Percentiles rank a stretch among this genome's conserved stretches.
Evolutionary conservation across 495 filamentous ascomycete species (phyloP).

Genomic region (Poronia punctata): DNA sequence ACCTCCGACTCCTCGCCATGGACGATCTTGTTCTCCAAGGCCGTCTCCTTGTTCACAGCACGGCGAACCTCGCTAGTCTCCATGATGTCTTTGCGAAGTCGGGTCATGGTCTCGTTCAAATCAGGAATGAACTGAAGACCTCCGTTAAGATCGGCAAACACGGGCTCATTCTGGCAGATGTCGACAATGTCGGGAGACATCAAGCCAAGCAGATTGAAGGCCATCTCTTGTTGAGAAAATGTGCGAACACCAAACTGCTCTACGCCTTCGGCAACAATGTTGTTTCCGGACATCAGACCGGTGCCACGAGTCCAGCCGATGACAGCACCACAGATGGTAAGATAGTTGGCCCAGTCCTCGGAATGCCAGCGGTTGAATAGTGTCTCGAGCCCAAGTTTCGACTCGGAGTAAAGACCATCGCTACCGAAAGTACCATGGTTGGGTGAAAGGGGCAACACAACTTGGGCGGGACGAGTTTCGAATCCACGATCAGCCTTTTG

Average conservation of each 20-base stretch:
- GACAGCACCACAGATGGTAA: slow-evolving; percentile 97
- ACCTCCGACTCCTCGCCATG: slow-evolving; percentile 88
- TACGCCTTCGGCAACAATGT: slow-evolving; percentile 92
- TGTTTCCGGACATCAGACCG: slow-evolving; percentile 96
- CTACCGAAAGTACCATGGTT: slow-evolving; percentile 99
- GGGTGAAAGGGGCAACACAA: slow-evolving; percentile 90
- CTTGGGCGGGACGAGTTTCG: slow-evolving; percentile 91
- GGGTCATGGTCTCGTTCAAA: slow-evolving; percentile 88
- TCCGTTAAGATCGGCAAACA: slow-evolving; percentile 95
- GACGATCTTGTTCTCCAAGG: slow-evolving; percentile 95
- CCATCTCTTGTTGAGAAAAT: slow-evolving; percentile 99
- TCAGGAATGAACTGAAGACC: slow-evolving; percentile 96
- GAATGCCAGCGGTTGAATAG: slow-evolving; percentile 98
- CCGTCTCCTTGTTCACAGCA: slow-evolving; percentile 90
- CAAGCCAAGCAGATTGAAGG: slow-evolving; percentile 93
- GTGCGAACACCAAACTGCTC: slow-evolving; percentile 95
- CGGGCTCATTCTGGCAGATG: slow-evolving; percentile 89
- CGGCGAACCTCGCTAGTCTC: slow-evolving; percentile 90
- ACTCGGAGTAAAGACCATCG: slow-evolving; percentile 96
- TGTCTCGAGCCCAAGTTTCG: slow-evolving; percentile 92
- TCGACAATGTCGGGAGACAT: slow-evolving; percentile 94
- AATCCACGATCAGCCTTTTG: slow-evolving; percentile 83
- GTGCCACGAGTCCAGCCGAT: slow-evolving; percentile 99
- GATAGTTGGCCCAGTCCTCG: slow-evolving; percentile 94
- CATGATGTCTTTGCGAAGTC: slow-evolving; percentile 82